Base-by-base conservation (phyloP, 2,329 filamentous ascomycete genomes). In the Samsoniella hepiali region DNA sequence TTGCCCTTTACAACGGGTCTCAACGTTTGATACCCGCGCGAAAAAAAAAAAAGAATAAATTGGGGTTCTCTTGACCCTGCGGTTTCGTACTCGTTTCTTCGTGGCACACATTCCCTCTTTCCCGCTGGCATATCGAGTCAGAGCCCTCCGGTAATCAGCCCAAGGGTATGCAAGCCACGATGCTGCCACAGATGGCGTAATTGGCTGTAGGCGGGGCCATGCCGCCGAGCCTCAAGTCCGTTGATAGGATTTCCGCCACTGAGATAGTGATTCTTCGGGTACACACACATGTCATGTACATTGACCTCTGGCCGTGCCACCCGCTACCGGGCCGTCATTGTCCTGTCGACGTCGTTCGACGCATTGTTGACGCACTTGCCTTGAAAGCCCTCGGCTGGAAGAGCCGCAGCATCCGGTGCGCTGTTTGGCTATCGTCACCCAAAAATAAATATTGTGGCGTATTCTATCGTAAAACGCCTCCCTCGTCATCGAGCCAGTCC, bases 161-260 rank as follows among this genome's bases (percentile, higher is more conserved):
- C 45, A 51, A 17, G 45, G 34, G 22, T 17, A 8, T 59, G 57
- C 57, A 51, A 59, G 58, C 47, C 58, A 61, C 31, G 47, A 61
- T 61, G 13, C 58, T 29, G 31, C 36, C 44, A 0, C 9, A 13
- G n/a, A 45, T 61, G 29, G 49, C 49, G 47, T 22, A 54, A 61
- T 61, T 44, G 29, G 49, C 10, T 36, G 11, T n/a, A 27, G 27
- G n/a, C n/a, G 58, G 49, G 58, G 10, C 57, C 32, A 50, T 22
- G 27, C 58, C 49, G 58, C 49, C 29, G 49, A 45, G 49, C 58
- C 50, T 47, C 40, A 58, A 50, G 22, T 5, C 22, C 5, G 22
- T 40, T 40, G 54, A 56, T 42, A 44, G 27, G 17, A 51, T 8
- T 15, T 50, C 4, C 44, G 44, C 17, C 50, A 40, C 34, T 42